phyloP scores from a whole-genome alignment of 192 early-diverging fungal species.

The Umbelopsis isabellina region DNA sequence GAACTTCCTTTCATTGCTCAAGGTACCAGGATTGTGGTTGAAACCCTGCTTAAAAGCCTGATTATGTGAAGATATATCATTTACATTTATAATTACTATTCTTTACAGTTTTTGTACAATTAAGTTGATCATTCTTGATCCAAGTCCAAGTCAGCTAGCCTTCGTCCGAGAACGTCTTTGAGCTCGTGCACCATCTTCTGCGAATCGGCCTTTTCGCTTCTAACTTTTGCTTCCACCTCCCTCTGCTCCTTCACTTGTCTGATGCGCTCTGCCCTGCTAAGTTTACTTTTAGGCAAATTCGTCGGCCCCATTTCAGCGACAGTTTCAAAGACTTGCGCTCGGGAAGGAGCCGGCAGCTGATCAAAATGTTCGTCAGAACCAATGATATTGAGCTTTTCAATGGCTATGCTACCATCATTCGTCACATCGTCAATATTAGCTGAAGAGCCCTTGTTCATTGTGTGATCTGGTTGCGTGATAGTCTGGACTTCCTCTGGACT shows the following conservation, averaged over 20 bases:
- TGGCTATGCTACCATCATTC: constrained; percentile 12
- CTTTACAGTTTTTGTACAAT: background rate
- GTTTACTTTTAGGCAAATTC: constrained; percentile 26
- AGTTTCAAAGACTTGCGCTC: constrained; percentile 55
- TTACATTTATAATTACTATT: too few relatives aligned
- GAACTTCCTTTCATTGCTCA: too few relatives aligned
- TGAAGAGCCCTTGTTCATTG: constrained; percentile 21
- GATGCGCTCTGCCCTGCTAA: constrained; percentile 56
- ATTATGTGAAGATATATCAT: too few relatives aligned
- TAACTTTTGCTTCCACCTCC: constrained; percentile 44
- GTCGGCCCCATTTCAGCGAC: constrained; percentile 31
- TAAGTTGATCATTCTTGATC: background rate
- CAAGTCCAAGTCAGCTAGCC: constrained; percentile 34
- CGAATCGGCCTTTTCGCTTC: constrained; percentile 36
- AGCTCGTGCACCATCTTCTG: constrained; percentile 61
- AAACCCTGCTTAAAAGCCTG: too few relatives aligned
- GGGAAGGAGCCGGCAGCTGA: constrained; percentile 37
- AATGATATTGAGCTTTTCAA: constrained; percentile 6
- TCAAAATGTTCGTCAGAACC: constrained; percentile 33
- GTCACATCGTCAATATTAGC: constrained; percentile 33
- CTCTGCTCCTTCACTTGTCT: constrained; percentile 45
- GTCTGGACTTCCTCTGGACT: constrained; percentile 25
- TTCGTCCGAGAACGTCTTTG: constrained; percentile 54
- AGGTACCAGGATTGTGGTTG: too few relatives aligned
- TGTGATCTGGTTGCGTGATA: background rate